These are phyloP conservation scores for Hypoxylon fragiforme DNA, from an alignment of 495 filamentous ascomycete genomes.

Conservation along the genomic window DNA sequence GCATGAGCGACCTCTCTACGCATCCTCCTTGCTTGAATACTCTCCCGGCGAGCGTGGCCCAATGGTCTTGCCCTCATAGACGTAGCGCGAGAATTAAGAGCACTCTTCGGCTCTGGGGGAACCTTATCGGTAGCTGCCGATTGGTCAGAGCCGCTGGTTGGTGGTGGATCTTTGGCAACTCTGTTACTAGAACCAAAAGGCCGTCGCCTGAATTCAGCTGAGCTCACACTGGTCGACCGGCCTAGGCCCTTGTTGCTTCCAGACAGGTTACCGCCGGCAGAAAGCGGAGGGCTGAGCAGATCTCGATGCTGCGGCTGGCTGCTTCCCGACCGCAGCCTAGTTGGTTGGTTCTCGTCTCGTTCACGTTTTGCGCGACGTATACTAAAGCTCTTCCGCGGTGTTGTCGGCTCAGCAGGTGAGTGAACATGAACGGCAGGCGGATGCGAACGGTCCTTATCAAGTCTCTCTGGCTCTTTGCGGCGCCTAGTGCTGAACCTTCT, in stretches of 20 bases:
- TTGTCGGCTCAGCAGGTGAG: slow-evolving; percentile 65
- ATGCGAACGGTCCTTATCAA: slow-evolving; percentile 62
- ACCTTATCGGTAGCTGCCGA: slow-evolving; percentile 55
- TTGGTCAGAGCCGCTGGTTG: slow-evolving; percentile 79
- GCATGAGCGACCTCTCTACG: slow-evolving; percentile 64
- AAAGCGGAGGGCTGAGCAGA: slow-evolving; percentile 69
- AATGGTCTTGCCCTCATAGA: slow-evolving; percentile 84
- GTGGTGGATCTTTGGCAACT: slow-evolving; percentile 60
- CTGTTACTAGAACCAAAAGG: slow-evolving; percentile 55
- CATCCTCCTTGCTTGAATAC: slow-evolving; percentile 78
- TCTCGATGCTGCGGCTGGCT: slow-evolving; percentile 74
- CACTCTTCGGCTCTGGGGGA: slow-evolving; percentile 37
- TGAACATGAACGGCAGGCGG: slow-evolving; percentile 73
- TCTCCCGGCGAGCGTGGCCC: slow-evolving; percentile 86
- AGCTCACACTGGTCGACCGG: slow-evolving; percentile 84
- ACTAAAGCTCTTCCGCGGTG: slow-evolving; percentile 78
- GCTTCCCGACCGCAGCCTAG: slow-evolving; percentile 59
- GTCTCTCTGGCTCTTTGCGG: slow-evolving; percentile 60
- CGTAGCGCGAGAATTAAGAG: slow-evolving; percentile 52
- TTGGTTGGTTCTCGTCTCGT: slow-evolving; percentile 49
- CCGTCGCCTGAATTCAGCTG: slow-evolving; percentile 74
- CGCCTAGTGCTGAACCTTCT: slow-evolving; percentile 88
- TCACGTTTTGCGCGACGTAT: slow-evolving; percentile 69
- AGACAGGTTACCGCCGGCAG: slow-evolving; percentile 58
- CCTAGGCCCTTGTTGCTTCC: slow-evolving; percentile 67